Base-by-base conservation (phyloP, 2,329 filamentous ascomycete species). In the Penicillium sp. region DNA sequence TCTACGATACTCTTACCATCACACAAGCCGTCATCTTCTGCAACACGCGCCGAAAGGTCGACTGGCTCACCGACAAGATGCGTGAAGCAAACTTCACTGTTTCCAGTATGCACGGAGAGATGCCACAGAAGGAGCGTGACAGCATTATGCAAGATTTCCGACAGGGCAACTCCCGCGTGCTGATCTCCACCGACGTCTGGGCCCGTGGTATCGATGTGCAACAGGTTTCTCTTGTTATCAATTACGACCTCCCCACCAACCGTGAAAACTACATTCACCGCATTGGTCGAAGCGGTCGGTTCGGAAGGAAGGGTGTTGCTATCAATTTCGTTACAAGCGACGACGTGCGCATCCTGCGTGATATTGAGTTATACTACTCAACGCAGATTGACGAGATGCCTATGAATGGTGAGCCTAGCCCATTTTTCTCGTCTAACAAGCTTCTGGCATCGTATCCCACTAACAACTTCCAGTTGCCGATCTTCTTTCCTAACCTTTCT, bases 261-360 rank as follows among this genome's bases (percentile, higher is more conserved):
- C 93, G 95, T 85, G 95, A 99, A 82, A 99, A 99, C 83, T 99
- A 99, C 81, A 98, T 99, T 79, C 95, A 99, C 84, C 90, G 95
- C 71, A 99, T 99, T 72, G 95, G 95, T 76, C 89, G 95, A 76
- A 95, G 92, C 76, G 95, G 95, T 71, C 88, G 95, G 70, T 99
- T 99, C 73, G 95, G 95, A 73, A 88, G 95, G 73, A 99, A 99
- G 84, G 95, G 95, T 86, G 95, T 99, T 68, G 95, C 95, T 44
- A 99, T 99, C 85, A 99, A 99, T 84, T 99, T 99, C 75, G 95
- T 99, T 69, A 99, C 95, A 3, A 96, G 91, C 75, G 95, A 99
- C 72, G 95, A 99, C 77, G 95, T 99, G 63, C 91, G 95, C 76
- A 99, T 99, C 76, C 85, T 99, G 73, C 89, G 95, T 69, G 95